A percentile compares a stretch with the other conserved stretches of the same genome.
phyloP scores from a whole-genome alignment of 805 yeast genomes.

The Tanozyma kutaoensis region DNA sequence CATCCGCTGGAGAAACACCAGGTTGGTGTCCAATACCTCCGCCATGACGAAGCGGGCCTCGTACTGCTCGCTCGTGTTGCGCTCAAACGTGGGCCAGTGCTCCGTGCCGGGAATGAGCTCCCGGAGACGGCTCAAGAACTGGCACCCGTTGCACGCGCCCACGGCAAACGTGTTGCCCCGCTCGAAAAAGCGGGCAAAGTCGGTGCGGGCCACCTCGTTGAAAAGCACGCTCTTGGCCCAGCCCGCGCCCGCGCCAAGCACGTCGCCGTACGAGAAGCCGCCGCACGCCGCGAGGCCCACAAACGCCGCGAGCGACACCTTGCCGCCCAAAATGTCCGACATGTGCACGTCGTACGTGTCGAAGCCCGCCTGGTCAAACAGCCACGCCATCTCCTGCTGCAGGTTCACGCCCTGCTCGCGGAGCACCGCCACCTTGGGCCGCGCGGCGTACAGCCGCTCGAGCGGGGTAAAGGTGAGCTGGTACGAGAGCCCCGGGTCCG shows the following conservation, averaged over 20 bases:
- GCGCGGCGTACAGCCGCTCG: conserved; percentile 9
- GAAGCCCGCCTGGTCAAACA: conserved; percentile 91
- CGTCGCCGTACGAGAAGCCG: conserved; percentile 98
- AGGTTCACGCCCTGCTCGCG: conserved; percentile 99
- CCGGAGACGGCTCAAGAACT: conserved; percentile 79
- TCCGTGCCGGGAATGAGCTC: conserved; percentile 86
- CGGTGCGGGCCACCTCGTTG: conserved; percentile 62
- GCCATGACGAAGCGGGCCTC: conserved; percentile 92
- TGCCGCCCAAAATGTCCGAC: conserved; percentile 78
- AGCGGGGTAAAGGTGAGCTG: conserved; percentile 47
- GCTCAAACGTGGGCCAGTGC: conserved; percentile 92
- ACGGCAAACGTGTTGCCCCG: conserved; percentile 90
- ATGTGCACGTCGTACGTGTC: conserved; percentile 91
- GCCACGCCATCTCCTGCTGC: conserved; percentile 97
- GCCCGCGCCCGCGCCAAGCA: conserved; percentile 96
- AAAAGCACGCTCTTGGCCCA: conserved; percentile 96
- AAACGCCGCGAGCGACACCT: conserved; percentile 60
- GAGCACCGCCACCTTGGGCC: conserved; percentile 87
- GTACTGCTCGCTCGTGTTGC: conserved; percentile 85
- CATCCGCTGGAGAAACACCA: conserved; percentile 79
- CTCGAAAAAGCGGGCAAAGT: conserved; percentile 72
- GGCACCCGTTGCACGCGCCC: conserved; percentile 99
- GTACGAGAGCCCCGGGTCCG: conserved; percentile 82
- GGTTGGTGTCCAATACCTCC: conserved; percentile 42
- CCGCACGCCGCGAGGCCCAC: conserved; percentile 97